Base-by-base conservation (phyloP, 371 early-diverging fungal genomes). In the Modicella reniformis region DNA sequence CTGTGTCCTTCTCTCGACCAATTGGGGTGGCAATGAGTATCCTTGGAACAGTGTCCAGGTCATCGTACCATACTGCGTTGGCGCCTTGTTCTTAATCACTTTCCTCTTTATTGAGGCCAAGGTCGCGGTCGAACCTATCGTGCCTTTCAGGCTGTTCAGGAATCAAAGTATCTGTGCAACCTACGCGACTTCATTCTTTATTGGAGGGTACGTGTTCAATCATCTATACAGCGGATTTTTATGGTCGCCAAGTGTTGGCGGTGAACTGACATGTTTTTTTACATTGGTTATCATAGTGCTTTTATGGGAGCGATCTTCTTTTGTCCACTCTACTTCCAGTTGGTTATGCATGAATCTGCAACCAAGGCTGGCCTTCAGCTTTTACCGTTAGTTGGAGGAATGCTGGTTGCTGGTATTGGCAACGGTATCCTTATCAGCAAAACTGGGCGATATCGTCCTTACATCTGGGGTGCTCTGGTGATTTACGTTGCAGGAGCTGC, bases 31-130 rank as follows among this genome's bases (percentile, higher is more conserved):
- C 23, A 79, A 81, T 32, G 76, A 75, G 47, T 80, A 77, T 49
- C 33, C 54, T 1, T 93, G 93, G 93, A 73, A 75, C 56, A 88
- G 90, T 10, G 82, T 86, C 29, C 85, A 84, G 34, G 86, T 92
- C 41, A 84, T 93, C 60, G 81, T 77, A 10, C 89, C 87, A 9
- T 81, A 91, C 48, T 82, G 83, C 0, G 60, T 89, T 1, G 84
- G 89, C 2, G 70, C 65, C 12, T 57, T 82, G 9, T 73, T 89
- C 5, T 40, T 90, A 44, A 60, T 71, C 4, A 77, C 48, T 0
- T 72, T 86, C 23, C 68, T 84, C 0, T 37, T 80, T 9, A 83
- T 88, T 2, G 91, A 90, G 72, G 61, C 57, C 30, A 81, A 79
- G 47, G 70, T 82, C 59, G 87, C 86, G n/a, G 70, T 73, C 19